Conservation (phyloP, 805 yeast genomes). For the Ogataea paraovalis region DNA sequence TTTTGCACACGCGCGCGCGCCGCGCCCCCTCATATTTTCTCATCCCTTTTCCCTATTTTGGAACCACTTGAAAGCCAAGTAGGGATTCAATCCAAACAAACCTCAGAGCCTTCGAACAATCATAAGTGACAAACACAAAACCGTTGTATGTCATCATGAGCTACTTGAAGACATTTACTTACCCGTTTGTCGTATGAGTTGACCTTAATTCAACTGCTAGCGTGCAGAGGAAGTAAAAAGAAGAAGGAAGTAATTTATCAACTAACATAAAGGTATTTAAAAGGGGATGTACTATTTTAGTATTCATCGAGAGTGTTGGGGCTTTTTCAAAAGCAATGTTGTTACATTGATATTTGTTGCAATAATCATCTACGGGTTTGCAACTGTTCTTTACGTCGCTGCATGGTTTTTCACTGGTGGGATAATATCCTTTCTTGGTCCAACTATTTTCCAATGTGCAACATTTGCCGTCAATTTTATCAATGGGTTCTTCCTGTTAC, state of each 20-base stretch:
- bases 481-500: slow-evolving; percentile 28
- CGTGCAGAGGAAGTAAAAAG: neutral
- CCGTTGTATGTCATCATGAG: slow-evolving; percentile 8
- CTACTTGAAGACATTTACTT: slow-evolving; percentile 7
- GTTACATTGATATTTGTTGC: slow-evolving; percentile 20
- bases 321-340: slow-evolving; percentile 19
- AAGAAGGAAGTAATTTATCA: slow-evolving; percentile 1
- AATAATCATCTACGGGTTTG: slow-evolving; percentile 15
- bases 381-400: slow-evolving; percentile 12
- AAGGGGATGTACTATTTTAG: slow-evolving; percentile 28
- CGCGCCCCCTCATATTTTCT: too few species aligned
- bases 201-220: neutral
- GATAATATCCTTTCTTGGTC: slow-evolving; percentile 16
- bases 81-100: too few species aligned
- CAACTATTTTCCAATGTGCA: slow-evolving; percentile 30
- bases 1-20: too few species aligned
- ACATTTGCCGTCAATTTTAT: slow-evolving; percentile 28
- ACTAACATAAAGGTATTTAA: neutral
- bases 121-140: neutral
- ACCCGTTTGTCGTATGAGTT: slow-evolving; percentile 17
- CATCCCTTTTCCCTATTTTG: too few species aligned
- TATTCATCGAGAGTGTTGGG: slow-evolving; percentile 23
- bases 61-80: too few species aligned
- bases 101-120: too few species aligned
- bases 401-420: slow-evolving; percentile 25